A percentile compares a stretch with the other conserved stretches of the same genome.
These are phyloP conservation scores for Zygnema cylindricum DNA, from an alignment of 139 green algal species.

Conservation along the genomic window DNA sequence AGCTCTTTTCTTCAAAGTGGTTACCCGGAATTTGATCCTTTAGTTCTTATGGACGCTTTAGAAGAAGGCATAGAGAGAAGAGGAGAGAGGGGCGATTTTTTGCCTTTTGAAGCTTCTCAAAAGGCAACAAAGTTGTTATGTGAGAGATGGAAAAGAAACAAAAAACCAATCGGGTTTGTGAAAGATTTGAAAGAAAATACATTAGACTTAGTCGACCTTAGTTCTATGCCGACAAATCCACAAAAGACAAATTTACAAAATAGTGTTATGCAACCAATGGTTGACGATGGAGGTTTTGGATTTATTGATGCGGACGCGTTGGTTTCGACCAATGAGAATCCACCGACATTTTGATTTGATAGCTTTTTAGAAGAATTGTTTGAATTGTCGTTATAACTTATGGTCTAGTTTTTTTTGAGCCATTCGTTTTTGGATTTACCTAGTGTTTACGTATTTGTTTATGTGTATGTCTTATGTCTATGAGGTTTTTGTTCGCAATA, in stretches of 20 bases:
- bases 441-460: no score
- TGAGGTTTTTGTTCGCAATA: no score
- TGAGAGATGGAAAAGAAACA: background rate
- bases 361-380: no score
- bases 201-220: constrained; percentile 1
- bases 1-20: background rate
- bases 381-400: no score
- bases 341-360: background rate
- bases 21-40: background rate
- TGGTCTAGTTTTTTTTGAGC: no score
- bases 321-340: background rate
- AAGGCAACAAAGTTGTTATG: background rate
- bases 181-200: background rate
- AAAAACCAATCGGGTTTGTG: background rate
- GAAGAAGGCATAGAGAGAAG: constrained; percentile 9
- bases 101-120: background rate
- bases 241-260: background rate
- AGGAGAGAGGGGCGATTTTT: constrained; percentile 1
- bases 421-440: no score
- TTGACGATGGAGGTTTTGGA: background rate
- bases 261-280: no score
- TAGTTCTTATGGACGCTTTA: constrained; percentile 7
- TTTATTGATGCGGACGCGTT: background rate
- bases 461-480: no score
- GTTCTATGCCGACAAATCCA: background rate